A percentile compares a stretch with the other conserved stretches of the same genome.
These are phyloP conservation scores for Ascosphaera pollenicola DNA, from an alignment of 2,329 filamentous ascomycete genomes.

Conservation along the genomic window DNA sequence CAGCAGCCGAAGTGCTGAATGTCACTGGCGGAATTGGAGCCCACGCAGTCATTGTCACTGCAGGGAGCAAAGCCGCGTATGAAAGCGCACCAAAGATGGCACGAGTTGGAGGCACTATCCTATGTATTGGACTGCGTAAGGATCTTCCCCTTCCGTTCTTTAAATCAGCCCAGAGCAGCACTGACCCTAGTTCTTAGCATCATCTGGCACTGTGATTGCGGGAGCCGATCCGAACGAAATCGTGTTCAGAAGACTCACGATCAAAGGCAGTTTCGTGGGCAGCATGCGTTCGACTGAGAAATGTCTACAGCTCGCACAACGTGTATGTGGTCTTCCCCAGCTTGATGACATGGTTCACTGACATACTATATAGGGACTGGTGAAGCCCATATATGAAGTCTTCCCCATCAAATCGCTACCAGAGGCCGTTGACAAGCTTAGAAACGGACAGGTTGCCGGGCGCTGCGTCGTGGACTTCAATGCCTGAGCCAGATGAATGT, in stretches of 20 bases:
- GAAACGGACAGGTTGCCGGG: constrained; percentile 26
- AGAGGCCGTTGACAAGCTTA: constrained; percentile 26
- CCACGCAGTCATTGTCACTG: too few relatives aligned
- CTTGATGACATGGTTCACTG: background rate
- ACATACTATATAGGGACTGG: constrained; percentile 14
- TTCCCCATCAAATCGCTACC: constrained; percentile 21
- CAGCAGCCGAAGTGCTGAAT: too few relatives aligned
- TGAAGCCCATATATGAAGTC: constrained; percentile 26
- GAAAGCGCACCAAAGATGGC: too few relatives aligned
- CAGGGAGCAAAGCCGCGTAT: too few relatives aligned
- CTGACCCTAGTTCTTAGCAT: background rate
- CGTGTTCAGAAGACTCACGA: constrained; percentile 5
- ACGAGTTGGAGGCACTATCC: too few relatives aligned
- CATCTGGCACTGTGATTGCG: background rate
- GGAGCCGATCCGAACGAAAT: constrained; percentile 1
- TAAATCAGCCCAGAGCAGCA: too few relatives aligned
- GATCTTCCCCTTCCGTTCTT: too few relatives aligned
- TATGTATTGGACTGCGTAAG: too few relatives aligned
- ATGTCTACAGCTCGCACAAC: constrained; percentile 5
- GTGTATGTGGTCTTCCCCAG: background rate
- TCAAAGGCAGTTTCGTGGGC: constrained; percentile 6
- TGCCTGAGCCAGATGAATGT: too few relatives aligned
- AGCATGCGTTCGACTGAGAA: constrained; percentile 6
- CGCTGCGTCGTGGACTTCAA: constrained; percentile 29
- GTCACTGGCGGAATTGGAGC: too few relatives aligned